Evolutionary conservation across 768 basidiomycete species (phyloP).

Genomic region (Pseudohyphozyma bogoriensis): DNA sequence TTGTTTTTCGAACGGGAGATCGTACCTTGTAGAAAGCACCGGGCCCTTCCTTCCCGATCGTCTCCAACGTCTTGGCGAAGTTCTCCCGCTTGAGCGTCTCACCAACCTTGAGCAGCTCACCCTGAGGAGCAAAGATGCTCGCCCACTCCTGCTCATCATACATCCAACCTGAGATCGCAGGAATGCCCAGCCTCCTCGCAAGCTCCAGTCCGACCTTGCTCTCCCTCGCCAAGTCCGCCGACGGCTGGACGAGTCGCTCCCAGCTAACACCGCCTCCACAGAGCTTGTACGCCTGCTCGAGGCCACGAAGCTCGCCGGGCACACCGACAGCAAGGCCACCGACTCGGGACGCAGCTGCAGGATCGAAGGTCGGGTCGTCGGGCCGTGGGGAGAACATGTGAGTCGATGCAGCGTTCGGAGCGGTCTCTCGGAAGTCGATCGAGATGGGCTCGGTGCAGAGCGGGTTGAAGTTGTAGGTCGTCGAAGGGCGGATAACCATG

Average conservation of each 20-base stretch:
- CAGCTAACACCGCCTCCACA: constrained; percentile 71
- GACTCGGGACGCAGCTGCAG: constrained; percentile 46
- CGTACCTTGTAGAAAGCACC: constrained; percentile 77
- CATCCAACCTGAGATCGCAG: constrained; percentile 44
- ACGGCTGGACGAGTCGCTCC: constrained; percentile 65
- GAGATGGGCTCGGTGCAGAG: constrained; percentile 25
- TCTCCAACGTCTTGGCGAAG: constrained; percentile 63
- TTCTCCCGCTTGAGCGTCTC: constrained; percentile 62
- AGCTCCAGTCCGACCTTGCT: constrained; percentile 59
- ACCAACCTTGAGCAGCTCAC: constrained; percentile 60
- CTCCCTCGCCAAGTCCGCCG: constrained; percentile 52
- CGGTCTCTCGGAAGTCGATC: constrained; percentile 82
- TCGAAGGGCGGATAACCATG: constrained; percentile 60
- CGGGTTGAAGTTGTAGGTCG: constrained; percentile 13
- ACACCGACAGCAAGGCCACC: constrained; percentile 84
- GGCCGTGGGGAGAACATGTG: constrained; percentile 49
- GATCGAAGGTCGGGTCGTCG: constrained; percentile 26
- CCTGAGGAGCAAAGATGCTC: constrained; percentile 69
- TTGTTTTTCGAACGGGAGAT: no score
- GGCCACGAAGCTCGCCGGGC: constrained; percentile 80
- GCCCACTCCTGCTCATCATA: constrained; percentile 62
- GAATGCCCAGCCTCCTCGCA: constrained; percentile 57
- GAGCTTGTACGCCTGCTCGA: constrained; percentile 67
- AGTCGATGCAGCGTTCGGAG: constrained; percentile 58
- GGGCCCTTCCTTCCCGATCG: constrained; percentile 64